Evolutionary conservation across 352 stramenopile genomes (phyloP), one percentile per base, ranked within the genome.

Genomic region (Phytophthora fragariae): DNA sequence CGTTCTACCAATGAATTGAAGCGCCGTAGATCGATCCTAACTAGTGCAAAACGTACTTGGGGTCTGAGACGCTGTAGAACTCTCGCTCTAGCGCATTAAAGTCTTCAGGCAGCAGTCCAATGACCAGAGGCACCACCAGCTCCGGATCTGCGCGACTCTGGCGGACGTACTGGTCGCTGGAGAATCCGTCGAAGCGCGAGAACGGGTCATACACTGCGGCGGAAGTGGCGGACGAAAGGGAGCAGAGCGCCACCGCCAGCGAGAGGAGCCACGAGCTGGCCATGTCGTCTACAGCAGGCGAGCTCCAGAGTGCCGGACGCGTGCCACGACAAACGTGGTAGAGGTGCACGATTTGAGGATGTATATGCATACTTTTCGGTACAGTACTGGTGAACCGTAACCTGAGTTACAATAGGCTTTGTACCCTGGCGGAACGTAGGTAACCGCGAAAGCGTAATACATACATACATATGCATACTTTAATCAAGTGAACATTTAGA

Each of bases 61-160:
- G 88, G 58, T 92, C 68, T 0, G 88, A 91, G 0, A 92, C 75
- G 7, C 68, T 52, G 68, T 81, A 93, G 29, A 94, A 76, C 29
- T 66, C 71, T 37, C 66, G 67, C 72, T 93, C 88, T 11, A 94
- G 55, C 5, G 64, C 62, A 15, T 65, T 61, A 70, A 91, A 92
- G 79, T 93, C 83, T 5, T 37, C 53, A 10, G 78, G 75, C 11
- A 69, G 78, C 37, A 94, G 68, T 11, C 84, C 83, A 24, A 94
- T 75, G 17, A 85, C 76, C 39, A 94, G 68, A 46, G 79, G 84
- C 59, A 92, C 79, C 24, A 81, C 41, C 27, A 77, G 62, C 15
- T 90, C 74, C 24, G 81, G 76, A 17, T 77, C 55, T 1, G 72
- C 81, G 29, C 81, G 81, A 46, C 58, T 65, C 15, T 61, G 66